A percentile compares a stretch with the other conserved stretches of the same genome.
phyloP scores from a whole-genome alignment of 345 rosid species.

The Iberis pinnata region DNA sequence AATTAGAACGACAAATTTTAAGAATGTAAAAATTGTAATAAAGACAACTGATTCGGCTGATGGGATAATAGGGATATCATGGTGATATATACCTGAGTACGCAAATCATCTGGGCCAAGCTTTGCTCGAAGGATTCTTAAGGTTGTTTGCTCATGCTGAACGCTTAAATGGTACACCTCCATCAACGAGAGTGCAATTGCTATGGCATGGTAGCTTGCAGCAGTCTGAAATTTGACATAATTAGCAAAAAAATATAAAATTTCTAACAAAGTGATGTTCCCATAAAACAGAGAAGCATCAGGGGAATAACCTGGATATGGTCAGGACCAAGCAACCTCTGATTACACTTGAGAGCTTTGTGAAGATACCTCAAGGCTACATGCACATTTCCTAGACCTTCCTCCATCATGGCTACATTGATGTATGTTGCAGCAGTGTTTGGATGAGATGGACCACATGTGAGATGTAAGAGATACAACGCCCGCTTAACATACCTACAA shows the following conservation, averaged over 20 bases:
- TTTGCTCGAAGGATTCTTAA: conserved; percentile 86
- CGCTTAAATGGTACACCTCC: conserved; percentile 97
- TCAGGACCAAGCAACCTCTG: conserved; percentile 94
- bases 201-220: conserved; percentile 99
- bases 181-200: conserved; percentile 99
- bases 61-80: neutral
- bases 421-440: conserved; percentile 97
- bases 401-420: conserved; percentile 99
- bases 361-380: conserved; percentile 96
- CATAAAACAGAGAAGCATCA: conserved; percentile 2
- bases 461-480: conserved; percentile 89
- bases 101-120: conserved; percentile 95
- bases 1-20: conserved; percentile 4
- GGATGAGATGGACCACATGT: conserved; percentile 99
- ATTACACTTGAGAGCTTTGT: conserved; percentile 93
- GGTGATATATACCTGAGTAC: conserved; percentile 69
- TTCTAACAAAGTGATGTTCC: conserved; percentile 8
- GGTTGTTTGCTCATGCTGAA: conserved; percentile 98
- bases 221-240: conserved; percentile 54
- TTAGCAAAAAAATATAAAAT: conserved; percentile 11
- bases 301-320: conserved; percentile 81
- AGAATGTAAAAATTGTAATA: conserved; percentile 8
- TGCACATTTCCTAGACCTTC: conserved; percentile 99
- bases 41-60: conserved; percentile 8
- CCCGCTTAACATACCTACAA: conserved; percentile 94